Evolutionary conservation across 2,329 filamentous ascomycete species (phyloP).

Genomic region (Talaromyces sp.): DNA sequence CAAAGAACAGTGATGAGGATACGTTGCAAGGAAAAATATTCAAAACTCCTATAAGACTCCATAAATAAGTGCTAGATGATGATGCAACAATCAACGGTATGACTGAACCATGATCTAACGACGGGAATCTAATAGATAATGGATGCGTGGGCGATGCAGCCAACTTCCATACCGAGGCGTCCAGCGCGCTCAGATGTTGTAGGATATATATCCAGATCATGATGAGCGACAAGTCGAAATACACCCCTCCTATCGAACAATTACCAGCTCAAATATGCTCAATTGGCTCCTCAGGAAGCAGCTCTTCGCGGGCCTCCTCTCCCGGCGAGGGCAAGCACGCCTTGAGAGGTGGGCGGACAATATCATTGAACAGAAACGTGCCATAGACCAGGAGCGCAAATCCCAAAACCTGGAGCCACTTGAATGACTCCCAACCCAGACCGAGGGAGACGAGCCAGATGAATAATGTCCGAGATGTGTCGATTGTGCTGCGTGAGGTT

Average conservation of each 20-base stretch:
- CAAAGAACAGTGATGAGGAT: not conserved
- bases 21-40: not conserved
- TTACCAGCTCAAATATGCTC: conserved; percentile 56
- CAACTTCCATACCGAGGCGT: not conserved
- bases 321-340: conserved; percentile 54
- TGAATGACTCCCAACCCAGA: conserved; percentile 95
- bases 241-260: not conserved
- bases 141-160: not conserved
- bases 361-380: conserved; percentile 93
- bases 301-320: conserved; percentile 35
- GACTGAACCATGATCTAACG: not conserved
- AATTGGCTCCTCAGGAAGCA: conserved; percentile 79
- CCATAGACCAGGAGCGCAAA: conserved; percentile 91
- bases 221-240: not conserved
- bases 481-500: conserved; percentile 90
- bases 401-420: conserved; percentile 88
- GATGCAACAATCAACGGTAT: not conserved
- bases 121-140: not conserved
- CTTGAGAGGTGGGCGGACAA: conserved; percentile 77
- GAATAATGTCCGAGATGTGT: conserved; percentile 91
- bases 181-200: not conserved
- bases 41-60: not conserved
- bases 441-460: conserved; percentile 95
- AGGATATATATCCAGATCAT: not conserved
- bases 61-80: not conserved